phyloP scores from a whole-genome alignment of 768 basidiomycete species.

The Termitomyces titanicus region DNA sequence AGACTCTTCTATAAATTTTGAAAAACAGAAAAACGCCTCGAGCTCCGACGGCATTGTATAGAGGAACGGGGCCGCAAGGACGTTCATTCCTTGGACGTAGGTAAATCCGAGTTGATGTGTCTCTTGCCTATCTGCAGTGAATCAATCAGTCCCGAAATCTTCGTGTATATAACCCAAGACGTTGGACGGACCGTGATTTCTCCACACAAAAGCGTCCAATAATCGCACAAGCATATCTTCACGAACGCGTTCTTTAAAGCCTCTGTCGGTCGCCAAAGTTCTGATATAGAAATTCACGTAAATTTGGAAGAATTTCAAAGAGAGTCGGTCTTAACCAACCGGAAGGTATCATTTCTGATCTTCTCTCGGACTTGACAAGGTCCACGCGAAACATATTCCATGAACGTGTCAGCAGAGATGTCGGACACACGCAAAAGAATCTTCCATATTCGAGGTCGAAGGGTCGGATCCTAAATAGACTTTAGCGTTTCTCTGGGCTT shows the following conservation, averaged over 20 bases:
- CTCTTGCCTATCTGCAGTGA: slow-evolving; percentile 66
- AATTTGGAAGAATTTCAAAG: not conserved
- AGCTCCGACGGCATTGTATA: slow-evolving; percentile 97
- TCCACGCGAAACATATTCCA: slow-evolving; percentile 76
- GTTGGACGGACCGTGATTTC: slow-evolving; percentile 65
- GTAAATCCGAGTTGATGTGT: slow-evolving; percentile 82
- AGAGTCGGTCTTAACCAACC: slow-evolving; percentile 39
- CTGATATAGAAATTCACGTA: slow-evolving; percentile 28
- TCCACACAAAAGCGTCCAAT: slow-evolving; percentile 98
- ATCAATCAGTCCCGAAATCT: not conserved
- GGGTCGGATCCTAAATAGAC: slow-evolving; percentile 57
- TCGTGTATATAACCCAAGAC: not conserved
- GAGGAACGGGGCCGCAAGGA: slow-evolving; percentile 94
- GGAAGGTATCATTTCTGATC: slow-evolving; percentile 95
- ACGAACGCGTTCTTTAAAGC: slow-evolving; percentile 95
- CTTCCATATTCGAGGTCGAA: slow-evolving; percentile 94
- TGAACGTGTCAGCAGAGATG: slow-evolving; percentile 69
- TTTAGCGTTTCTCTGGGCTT: not conserved
- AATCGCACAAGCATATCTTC: slow-evolving; percentile 96
- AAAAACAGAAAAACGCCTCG: slow-evolving; percentile 98
- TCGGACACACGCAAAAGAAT: slow-evolving; percentile 82
- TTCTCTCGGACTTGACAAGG: slow-evolving; percentile 88
- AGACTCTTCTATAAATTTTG: slow-evolving; percentile 90
- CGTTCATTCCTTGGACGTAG: slow-evolving; percentile 99
- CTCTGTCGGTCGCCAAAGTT: slow-evolving; percentile 92